Evolutionary conservation across 1,284 basidiomycete genomes (phyloP).

Genomic region (Sphaerobolus stellatus): DNA sequence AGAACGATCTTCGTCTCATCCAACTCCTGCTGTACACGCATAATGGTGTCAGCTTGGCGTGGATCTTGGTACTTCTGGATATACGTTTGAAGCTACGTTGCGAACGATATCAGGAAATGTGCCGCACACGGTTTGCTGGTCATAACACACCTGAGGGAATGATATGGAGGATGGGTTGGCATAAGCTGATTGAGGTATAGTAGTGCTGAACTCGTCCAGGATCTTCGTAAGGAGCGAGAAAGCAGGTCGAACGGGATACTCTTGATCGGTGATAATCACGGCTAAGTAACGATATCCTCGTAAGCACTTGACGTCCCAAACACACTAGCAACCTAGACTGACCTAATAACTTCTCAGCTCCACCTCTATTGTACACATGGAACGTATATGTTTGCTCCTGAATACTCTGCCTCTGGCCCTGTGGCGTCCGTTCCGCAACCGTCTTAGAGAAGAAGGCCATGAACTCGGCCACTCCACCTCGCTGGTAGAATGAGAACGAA

Average conservation of each 20-base stretch:
- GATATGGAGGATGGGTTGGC: constrained; percentile 60
- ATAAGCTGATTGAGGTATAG: constrained; percentile 72
- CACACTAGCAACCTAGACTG: constrained; percentile 26
- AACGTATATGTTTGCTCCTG: constrained; percentile 95
- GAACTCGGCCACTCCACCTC: constrained; percentile 83
- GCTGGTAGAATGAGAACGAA: constrained; percentile 93
- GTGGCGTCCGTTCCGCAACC: constrained; percentile 85
- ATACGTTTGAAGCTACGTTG: constrained; percentile 65
- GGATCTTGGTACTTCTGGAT: constrained; percentile 97
- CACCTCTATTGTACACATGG: constrained; percentile 87
- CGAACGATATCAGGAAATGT: neutral
- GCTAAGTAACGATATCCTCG: constrained; percentile 43
- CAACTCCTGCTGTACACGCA: constrained; percentile 97
- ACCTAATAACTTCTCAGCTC: constrained; percentile 80
- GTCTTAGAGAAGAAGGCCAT: constrained; percentile 91
- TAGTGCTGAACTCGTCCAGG: constrained; percentile 88
- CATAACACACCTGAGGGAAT: constrained; percentile 45
- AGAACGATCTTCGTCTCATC: constrained; percentile 99
- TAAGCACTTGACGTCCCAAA: neutral
- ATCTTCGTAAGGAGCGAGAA: constrained; percentile 95
- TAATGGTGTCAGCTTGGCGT: constrained; percentile 95
- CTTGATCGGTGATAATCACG: constrained; percentile 91
- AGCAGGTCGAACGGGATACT: constrained; percentile 95
- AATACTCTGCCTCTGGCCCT: constrained; percentile 88
- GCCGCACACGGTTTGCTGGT: neutral